A percentile compares a stretch with the other conserved stretches of the same genome.
Evolutionary conservation across 768 basidiomycete genomes (phyloP).

Genomic region (Postia placenta): DNA sequence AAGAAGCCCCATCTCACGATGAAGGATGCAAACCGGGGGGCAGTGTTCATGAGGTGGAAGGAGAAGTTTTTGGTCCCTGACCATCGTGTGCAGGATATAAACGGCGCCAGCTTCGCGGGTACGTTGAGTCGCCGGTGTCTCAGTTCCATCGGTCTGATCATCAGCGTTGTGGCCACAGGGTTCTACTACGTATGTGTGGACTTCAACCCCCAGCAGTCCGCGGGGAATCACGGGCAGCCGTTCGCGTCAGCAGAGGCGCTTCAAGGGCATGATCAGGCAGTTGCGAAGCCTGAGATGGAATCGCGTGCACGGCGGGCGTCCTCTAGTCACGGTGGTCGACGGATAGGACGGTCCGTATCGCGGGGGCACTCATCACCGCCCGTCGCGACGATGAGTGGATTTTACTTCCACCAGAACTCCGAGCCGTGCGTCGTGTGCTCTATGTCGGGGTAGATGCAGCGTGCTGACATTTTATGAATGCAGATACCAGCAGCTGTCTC

Average conservation of each 20-base stretch:
- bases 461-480: constrained; percentile 5
- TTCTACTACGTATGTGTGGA: constrained; percentile 97
- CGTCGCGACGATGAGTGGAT: constrained; percentile 78
- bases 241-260: constrained; percentile 7
- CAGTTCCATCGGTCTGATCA: not conserved
- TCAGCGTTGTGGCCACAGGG: constrained; percentile 37
- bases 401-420: constrained; percentile 91
- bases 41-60: constrained; percentile 96
- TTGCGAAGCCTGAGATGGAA: constrained; percentile 20
- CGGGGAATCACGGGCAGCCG: constrained; percentile 1
- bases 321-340: constrained; percentile 27
- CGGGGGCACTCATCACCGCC: constrained; percentile 40
- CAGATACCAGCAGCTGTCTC: constrained; percentile 86
- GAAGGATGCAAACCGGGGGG: constrained; percentile 64
- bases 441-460: not conserved
- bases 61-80: constrained; percentile 95
- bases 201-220: constrained; percentile 59
- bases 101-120: constrained; percentile 94
- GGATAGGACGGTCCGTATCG: constrained; percentile 38
- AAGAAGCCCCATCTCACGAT: constrained; percentile 75
- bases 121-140: constrained; percentile 21
- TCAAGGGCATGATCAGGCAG: constrained; percentile 26
- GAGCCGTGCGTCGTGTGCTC: constrained; percentile 64
- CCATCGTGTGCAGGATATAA: constrained; percentile 89
- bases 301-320: constrained; percentile 18